phyloP scores from a whole-genome alignment of 2,329 filamentous ascomycete genomes.

The Xylariales sp. region DNA sequence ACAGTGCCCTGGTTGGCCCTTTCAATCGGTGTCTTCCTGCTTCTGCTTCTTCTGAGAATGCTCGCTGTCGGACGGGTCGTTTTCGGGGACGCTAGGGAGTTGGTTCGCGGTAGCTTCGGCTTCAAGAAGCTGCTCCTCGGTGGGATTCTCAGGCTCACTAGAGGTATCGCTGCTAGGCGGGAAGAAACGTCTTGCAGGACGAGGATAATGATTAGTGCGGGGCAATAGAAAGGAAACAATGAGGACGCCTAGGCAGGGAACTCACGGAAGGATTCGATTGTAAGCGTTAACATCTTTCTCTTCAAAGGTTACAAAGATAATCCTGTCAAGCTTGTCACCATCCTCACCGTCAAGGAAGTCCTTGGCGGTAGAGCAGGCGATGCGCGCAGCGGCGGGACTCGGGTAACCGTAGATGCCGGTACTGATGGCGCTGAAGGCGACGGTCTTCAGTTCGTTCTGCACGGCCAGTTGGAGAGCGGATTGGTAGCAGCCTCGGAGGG shows the following conservation, averaged over 20 bases:
- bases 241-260: slow-evolving; percentile 41
- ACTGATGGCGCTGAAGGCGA: slow-evolving; percentile 87
- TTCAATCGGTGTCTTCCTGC: slow-evolving; percentile 38
- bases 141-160: slow-evolving; percentile 29
- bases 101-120: slow-evolving; percentile 46
- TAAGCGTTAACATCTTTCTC: slow-evolving; percentile 82
- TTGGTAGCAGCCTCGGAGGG: slow-evolving; percentile 74
- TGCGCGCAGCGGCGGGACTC: slow-evolving; percentile 74
- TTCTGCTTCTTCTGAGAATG: slow-evolving; percentile 52
- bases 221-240: not conserved
- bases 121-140: slow-evolving; percentile 41
- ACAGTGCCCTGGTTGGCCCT: no score
- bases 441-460: slow-evolving; percentile 70
- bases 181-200: slow-evolving; percentile 43
- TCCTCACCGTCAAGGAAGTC: slow-evolving; percentile 63
- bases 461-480: slow-evolving; percentile 79
- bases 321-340: slow-evolving; percentile 69
- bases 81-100: slow-evolving; percentile 53
- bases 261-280: slow-evolving; percentile 77
- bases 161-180: slow-evolving; percentile 39
- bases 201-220: not conserved
- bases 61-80: slow-evolving; percentile 49
- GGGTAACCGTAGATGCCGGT: slow-evolving; percentile 94
- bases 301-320: slow-evolving; percentile 89
- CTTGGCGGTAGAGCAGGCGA: slow-evolving; percentile 72